Conservation (phyloP, 2,329 filamentous ascomycete species). For the Emydomyces testavorans region DNA sequence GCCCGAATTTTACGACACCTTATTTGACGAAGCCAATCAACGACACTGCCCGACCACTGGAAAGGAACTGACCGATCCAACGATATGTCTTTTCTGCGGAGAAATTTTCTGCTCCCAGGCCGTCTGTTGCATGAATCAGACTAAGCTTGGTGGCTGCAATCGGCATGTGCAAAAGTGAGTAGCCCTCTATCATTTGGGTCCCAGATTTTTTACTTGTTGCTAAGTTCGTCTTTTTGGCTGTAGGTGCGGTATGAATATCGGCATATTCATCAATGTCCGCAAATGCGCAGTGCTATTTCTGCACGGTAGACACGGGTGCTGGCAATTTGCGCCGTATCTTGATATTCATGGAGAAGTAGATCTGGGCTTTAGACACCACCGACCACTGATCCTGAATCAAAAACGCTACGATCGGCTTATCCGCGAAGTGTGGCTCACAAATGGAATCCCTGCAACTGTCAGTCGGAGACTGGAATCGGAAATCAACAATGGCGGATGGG, state of each 20-base stretch:
- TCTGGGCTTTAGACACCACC: slow-evolving; percentile 72
- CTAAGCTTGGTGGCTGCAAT: slow-evolving; percentile 69
- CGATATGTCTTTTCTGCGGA: slow-evolving; percentile 86
- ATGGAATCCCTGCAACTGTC: slow-evolving; percentile 80
- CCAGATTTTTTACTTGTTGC: neutral
- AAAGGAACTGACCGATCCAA: slow-evolving; percentile 81
- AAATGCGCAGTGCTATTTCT: slow-evolving; percentile 89
- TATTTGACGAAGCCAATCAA: slow-evolving; percentile 84
- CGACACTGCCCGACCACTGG: slow-evolving; percentile 77
- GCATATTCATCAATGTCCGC: slow-evolving; percentile 92
- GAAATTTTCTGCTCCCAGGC: slow-evolving; percentile 95
- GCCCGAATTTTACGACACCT: slow-evolving; percentile 78
- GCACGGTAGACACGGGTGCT: slow-evolving; percentile 71
- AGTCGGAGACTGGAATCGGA: slow-evolving; percentile 84
- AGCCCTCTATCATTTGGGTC: neutral
- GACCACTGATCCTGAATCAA: slow-evolving; percentile 86
- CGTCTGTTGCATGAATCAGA: slow-evolving; percentile 66
- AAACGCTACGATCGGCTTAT: slow-evolving; percentile 84
- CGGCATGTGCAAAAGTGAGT: slow-evolving; percentile 77
- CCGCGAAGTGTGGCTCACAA: slow-evolving; percentile 72
- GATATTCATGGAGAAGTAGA: slow-evolving; percentile 95
- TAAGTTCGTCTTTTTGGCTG: slow-evolving; percentile 8
- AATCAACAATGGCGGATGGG: slow-evolving; percentile 96
- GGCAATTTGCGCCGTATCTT: slow-evolving; percentile 79
- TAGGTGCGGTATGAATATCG: slow-evolving; percentile 78